Evolutionary conservation across 768 basidiomycete genomes (phyloP), one percentile per base, ranked within the genome.

Genomic region (Pisolithus albus): DNA sequence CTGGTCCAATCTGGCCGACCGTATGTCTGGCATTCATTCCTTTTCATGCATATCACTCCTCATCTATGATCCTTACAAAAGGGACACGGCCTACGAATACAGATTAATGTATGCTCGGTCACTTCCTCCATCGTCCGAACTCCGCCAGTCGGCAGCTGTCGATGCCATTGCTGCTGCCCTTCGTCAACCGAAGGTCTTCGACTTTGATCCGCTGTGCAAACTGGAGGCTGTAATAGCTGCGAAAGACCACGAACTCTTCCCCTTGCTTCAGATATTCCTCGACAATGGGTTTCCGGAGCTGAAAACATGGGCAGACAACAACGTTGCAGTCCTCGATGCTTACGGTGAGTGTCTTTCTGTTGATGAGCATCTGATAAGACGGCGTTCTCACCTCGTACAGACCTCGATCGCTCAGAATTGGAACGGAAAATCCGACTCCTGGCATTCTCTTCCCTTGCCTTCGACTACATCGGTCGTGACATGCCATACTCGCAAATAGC

Each of bases 361-460:
- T 23, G n/a, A 30, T 9, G 45, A 5, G 21, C 4, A n/a, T 13
- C 2, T 18, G 6, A 39, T 3, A 21, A 21, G 19, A 9, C 18
- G 3, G 37, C 51, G n/a, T 52, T 19, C 7, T 7, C 30, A 34
- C n/a, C 18, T 4, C 28, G 13, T 26, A 4, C 32, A 88, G 86
- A 75, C 37, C 70, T 91, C 42, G 80, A 83, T 45, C 64, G 65
- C 36, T 54, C 73, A 16, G 76, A 81, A 49, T 74, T 92, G 18
- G 86, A 86, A 64, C 80, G 75, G 57, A 94, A 94, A 72, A 84
- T 93, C 42, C 80, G 86, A 23, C 77, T 92, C 7, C 74, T 92
- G 18, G 80, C 82, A 3, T 78, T 92, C 47, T 81, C 88, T 13
- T 81, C 86, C 0, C 75, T 92, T 30, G 86, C 82, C n/a, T 84